Conservation (phyloP, 345 rosid species). For the Euphorbia lathyris region DNA sequence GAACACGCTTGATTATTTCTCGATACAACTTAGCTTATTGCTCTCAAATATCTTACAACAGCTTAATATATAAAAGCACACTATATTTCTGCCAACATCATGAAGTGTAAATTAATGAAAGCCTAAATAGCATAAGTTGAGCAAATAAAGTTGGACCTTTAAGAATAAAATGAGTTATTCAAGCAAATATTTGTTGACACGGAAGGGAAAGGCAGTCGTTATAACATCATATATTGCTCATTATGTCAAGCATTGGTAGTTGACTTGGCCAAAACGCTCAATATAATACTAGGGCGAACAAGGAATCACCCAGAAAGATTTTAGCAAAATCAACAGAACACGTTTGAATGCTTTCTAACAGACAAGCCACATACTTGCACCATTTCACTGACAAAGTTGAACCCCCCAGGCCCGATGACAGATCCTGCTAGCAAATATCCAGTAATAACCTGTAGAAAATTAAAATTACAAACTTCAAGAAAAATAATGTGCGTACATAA, state of each 20-base stretch:
- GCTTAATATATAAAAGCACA: not conserved
- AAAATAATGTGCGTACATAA: not conserved
- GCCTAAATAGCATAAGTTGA: not conserved
- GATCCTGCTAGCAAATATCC: conserved; percentile 94
- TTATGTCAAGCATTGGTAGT: not conserved
- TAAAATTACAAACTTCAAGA: conserved; percentile 8
- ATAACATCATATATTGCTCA: not conserved
- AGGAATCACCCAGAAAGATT: not conserved
- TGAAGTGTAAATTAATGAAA: not conserved
- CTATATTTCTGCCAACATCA: not conserved
- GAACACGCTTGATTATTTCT: not conserved
- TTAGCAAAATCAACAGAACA: not conserved
- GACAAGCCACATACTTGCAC: conserved; percentile 72
- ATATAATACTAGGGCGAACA: not conserved
- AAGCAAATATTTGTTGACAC: not conserved
- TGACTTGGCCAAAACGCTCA: not conserved
- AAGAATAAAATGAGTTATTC: not conserved
- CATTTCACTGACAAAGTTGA: conserved; percentile 92
- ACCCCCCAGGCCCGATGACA: conserved; percentile 91
- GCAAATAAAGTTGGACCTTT: not conserved
- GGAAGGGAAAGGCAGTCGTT: not conserved
- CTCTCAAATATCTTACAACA: not conserved
- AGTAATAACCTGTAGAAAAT: conserved; percentile 70
- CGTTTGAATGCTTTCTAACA: not conserved
- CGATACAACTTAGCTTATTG: conserved; percentile 1